Evolutionary conservation across 1,284 basidiomycete species (phyloP), one percentile per base, ranked within the genome.

Genomic region (Cryptococcus sp.): DNA sequence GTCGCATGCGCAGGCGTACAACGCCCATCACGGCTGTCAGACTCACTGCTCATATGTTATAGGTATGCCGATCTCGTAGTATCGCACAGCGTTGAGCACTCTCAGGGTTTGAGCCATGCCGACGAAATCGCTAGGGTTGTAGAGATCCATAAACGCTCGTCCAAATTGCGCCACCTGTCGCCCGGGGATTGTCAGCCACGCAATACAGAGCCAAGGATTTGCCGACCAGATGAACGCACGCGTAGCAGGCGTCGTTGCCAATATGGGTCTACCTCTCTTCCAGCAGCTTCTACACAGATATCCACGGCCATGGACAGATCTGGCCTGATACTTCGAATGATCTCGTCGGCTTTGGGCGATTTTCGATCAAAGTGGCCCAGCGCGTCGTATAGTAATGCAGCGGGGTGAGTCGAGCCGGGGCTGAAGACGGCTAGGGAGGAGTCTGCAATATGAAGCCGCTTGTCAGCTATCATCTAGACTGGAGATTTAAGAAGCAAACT

Each of bases 71-170:
- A 98, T 88, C 70, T 95, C 90, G 68, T 89, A 93, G 72, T 86
- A 89, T 45, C 93, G 85, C 25, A 95, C 88, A 5, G 93, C 91
- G 72, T 99, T 98, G 47, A 99, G 81, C n/a, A 99, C 93, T 71
- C 95, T 93, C 44, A 99, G 82, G 0, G 87, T 88, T 73, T 93
- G 89, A 0, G 92, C 91, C 88, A 95, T 94, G 42, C 86, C 83
- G 41, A 99, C 86, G 70, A 96, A 94, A 71, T 93, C 88, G 1
- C 86, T 88, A 0, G 94, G 89, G 75, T 98, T 91, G 77, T 93
- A 90, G 31, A 92, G 82, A 74, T 98, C 95, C 62, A 99, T 80
- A 75, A 94, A 99, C 1, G 90, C 88, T 60, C 93, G 86, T 1
- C 96, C 96, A 68, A 96, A 97, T 70, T 93, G 91, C 0, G 95